Conservation (phyloP, 2,329 filamentous ascomycete species). For the Pseudogymnoascus sp. region DNA sequence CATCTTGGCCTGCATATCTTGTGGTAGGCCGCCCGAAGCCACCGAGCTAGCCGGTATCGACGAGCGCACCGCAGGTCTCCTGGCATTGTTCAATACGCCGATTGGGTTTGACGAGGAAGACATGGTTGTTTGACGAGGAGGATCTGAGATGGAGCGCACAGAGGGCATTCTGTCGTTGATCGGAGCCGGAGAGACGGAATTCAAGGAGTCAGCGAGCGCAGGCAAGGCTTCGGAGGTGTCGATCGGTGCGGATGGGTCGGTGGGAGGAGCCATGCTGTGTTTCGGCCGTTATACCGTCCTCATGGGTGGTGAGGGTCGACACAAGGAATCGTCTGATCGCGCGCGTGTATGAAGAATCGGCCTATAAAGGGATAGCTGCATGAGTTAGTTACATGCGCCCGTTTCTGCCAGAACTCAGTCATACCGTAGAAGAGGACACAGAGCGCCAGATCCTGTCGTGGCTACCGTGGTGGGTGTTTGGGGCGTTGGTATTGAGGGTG, state of each 20-base stretch:
- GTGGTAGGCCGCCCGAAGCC: constrained; percentile 45
- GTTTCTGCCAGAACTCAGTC: background rate
- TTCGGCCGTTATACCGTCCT: background rate
- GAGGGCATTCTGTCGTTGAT: constrained; percentile 48
- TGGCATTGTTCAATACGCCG: constrained; percentile 63
- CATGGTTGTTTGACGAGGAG: constrained; percentile 51
- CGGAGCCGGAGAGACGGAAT: constrained; percentile 8
- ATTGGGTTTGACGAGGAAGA: constrained; percentile 77
- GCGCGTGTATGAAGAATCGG: background rate
- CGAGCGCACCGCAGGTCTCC: constrained; percentile 42
- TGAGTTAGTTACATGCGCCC: background rate
- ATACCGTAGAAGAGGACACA: background rate
- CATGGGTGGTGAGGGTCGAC: background rate
- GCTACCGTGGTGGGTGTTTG: background rate
- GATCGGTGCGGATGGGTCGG: background rate
- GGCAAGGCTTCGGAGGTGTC: background rate
- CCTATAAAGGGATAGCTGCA: background rate
- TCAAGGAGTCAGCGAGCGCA: background rate
- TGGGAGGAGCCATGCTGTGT: background rate
- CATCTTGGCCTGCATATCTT: constrained; percentile 63
- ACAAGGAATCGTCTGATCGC: background rate
- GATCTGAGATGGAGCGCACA: constrained; percentile 53
- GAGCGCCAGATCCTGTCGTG: background rate
- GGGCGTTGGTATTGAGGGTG: background rate
- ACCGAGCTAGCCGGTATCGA: constrained; percentile 23